Evolutionary conservation across 805 yeast species (phyloP).

Genomic region (Wickerhamiella sorbophila): DNA sequence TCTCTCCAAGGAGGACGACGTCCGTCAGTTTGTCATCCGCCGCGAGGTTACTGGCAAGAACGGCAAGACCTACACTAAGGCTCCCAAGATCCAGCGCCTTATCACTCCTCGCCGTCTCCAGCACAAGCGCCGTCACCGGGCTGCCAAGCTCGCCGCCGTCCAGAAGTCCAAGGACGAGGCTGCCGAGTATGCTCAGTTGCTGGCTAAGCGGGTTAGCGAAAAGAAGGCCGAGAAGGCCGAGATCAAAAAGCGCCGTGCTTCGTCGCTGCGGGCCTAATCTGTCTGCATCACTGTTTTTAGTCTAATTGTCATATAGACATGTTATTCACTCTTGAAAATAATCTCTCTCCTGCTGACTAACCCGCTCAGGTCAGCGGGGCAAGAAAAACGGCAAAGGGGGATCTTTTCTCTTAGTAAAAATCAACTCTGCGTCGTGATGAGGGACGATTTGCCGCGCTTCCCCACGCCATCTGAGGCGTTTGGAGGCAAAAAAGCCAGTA

Average conservation of each 20-base stretch:
- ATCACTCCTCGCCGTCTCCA: conserved; percentile 98
- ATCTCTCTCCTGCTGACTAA: too few species aligned
- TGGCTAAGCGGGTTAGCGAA: conserved; percentile 96
- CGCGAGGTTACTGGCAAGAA: conserved; percentile 91
- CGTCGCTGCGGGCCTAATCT: conserved; percentile 54
- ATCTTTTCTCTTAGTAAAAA: background rate
- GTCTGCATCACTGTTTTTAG: background rate
- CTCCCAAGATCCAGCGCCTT: conserved; percentile 99
- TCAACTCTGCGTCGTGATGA: conserved; percentile 9
- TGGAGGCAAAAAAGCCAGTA: conserved; percentile 8
- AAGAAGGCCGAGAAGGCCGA: conserved; percentile 98
- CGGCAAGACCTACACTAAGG: conserved; percentile 98
- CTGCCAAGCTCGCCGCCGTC: conserved; percentile 91
- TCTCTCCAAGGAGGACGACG: conserved; percentile 87
- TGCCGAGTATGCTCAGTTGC: conserved; percentile 97
- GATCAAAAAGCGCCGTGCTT: conserved; percentile 99
- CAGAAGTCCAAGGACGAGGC: conserved; percentile 99
- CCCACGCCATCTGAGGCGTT: conserved; percentile 22
- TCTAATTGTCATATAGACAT: conserved; percentile 3
- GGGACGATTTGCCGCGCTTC: conserved; percentile 18
- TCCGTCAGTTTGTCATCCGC: conserved; percentile 86
- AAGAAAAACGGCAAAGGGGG: too few species aligned
- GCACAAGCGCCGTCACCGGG: conserved; percentile 95
- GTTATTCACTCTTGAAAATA: background rate
- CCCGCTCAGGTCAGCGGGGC: too few species aligned